These are phyloP conservation scores for Solanum hybrid DNA, from an alignment of 305 asterid genomes.

Conservation along the genomic window DNA sequence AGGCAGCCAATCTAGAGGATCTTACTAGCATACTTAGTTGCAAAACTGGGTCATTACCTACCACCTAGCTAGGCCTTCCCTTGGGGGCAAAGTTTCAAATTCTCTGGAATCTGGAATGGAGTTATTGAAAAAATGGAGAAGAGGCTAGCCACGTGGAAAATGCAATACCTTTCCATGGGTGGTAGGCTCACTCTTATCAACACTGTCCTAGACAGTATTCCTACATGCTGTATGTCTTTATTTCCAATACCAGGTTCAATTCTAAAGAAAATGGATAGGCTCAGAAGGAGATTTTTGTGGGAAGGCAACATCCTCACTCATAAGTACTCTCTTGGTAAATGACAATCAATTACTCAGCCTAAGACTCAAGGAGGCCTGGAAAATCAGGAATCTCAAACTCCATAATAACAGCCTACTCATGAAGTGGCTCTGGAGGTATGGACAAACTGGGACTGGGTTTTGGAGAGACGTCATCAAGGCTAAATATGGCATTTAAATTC, in stretches of 20 bases:
- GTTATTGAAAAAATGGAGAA: background rate
- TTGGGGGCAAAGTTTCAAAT: background rate
- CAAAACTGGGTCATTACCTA: background rate
- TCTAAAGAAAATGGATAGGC: background rate
- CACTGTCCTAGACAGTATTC: background rate
- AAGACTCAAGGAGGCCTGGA: background rate
- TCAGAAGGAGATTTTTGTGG: background rate
- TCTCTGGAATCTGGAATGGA: background rate
- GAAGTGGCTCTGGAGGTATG: background rate
- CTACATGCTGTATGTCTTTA: background rate
- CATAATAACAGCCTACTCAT: no score
- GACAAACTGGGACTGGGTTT: background rate
- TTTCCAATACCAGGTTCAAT: background rate
- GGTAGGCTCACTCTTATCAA: background rate
- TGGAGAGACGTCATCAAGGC: background rate
- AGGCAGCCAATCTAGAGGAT: background rate
- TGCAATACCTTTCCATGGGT: background rate
- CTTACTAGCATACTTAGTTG: background rate
- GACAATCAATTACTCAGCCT: background rate
- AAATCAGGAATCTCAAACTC: background rate
- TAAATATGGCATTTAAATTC: background rate
- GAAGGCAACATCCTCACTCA: background rate
- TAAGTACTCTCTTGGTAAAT: background rate
- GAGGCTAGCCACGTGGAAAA: background rate
- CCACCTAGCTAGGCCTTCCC: background rate